Conservation (phyloP, 345 rosid species). For the Odontarrhena argentea region DNA sequence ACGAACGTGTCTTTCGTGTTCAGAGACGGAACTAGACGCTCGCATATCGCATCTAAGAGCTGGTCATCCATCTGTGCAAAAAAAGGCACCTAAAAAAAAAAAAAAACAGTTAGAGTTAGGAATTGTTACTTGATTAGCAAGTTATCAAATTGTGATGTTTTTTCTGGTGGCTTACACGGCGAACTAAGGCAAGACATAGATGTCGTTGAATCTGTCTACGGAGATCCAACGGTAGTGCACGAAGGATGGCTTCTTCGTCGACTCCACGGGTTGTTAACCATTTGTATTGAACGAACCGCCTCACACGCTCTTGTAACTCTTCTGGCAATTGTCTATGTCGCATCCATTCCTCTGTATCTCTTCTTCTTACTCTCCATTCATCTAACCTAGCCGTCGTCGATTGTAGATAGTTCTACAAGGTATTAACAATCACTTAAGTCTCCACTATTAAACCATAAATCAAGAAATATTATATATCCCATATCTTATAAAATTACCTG, state of each 20-base stretch:
- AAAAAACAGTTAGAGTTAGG: neutral
- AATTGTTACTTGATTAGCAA: conserved; percentile 2
- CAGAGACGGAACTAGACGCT: conserved; percentile 73
- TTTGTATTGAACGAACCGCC: conserved; percentile 77
- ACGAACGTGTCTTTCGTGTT: conserved; percentile 66
- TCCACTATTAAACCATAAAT: neutral
- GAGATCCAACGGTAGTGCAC: conserved; percentile 70
- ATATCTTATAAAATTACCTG: conserved; percentile 47
- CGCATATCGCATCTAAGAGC: conserved; percentile 82
- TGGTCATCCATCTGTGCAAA: conserved; percentile 90
- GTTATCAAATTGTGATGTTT: neutral
- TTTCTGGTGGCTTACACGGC: conserved; percentile 57
- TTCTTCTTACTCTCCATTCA: conserved; percentile 83
- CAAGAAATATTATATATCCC: neutral
- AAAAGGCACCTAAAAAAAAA: conserved; percentile 64
- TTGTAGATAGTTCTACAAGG: conserved; percentile 71
- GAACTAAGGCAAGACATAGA: conserved; percentile 83
- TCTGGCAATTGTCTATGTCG: conserved; percentile 83
- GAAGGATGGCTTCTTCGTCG: conserved; percentile 74
- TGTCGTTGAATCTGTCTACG: conserved; percentile 77
- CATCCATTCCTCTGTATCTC: conserved; percentile 98
- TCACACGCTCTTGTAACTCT: conserved; percentile 75
- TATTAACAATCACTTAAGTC: conserved; percentile 8
- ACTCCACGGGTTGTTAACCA: conserved; percentile 88
- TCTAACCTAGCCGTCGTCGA: conserved; percentile 81